These are phyloP conservation scores for Blastobotrys parvus DNA, from an alignment of 805 yeast species.

Conservation along the genomic window DNA sequence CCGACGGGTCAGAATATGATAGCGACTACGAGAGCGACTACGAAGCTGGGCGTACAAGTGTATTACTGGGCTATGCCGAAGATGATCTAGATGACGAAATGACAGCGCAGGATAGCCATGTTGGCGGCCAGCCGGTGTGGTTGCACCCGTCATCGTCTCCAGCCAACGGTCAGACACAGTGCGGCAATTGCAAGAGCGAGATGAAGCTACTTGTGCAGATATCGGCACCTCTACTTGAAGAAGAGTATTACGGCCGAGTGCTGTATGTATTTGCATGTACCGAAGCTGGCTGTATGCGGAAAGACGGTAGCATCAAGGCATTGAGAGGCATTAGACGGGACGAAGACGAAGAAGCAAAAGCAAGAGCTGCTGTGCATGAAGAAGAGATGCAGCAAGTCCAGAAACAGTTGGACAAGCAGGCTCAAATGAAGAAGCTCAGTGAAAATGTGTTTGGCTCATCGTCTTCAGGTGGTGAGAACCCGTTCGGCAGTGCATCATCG, in stretches of 20 bases:
- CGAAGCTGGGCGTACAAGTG: constrained; percentile 23
- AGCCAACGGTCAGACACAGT: constrained; percentile 38
- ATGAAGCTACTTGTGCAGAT: constrained; percentile 73
- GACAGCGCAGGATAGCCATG: constrained; percentile 39
- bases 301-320: constrained; percentile 63
- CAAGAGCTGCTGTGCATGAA: no score
- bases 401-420: constrained; percentile 5
- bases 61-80: constrained; percentile 30
- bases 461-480: constrained; percentile 7
- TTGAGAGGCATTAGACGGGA: constrained; percentile 69
- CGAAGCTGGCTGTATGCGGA: constrained; percentile 54
- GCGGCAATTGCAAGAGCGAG: constrained; percentile 55
- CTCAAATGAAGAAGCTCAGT: constrained; percentile 11
- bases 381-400: constrained; percentile 30
- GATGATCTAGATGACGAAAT: constrained; percentile 14
- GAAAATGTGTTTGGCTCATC: constrained; percentile 6
- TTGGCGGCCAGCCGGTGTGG: constrained; percentile 78
- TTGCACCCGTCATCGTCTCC: constrained; percentile 54
- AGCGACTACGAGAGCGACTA: constrained; percentile 32
- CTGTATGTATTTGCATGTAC: constrained; percentile 74
- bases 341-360: constrained; percentile 36
- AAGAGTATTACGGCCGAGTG: constrained; percentile 66
- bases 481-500: constrained; percentile 8
- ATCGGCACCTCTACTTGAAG: constrained; percentile 61
- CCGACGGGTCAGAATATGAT: no score